phyloP scores from a whole-genome alignment of 768 basidiomycete genomes.

The Hygrocybe punicea region DNA sequence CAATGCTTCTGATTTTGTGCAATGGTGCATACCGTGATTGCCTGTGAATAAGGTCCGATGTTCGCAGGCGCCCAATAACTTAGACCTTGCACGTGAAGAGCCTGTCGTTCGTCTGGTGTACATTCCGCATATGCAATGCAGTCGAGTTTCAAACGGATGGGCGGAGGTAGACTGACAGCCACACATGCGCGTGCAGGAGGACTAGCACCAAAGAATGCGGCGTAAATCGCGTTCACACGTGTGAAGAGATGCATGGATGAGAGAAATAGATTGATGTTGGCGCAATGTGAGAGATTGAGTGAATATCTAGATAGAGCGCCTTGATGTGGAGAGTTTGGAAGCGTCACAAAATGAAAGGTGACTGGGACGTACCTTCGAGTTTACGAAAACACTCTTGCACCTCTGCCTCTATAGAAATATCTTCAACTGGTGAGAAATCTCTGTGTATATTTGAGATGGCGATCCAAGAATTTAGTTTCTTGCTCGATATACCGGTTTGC shows the following conservation, averaged over 20 bases:
- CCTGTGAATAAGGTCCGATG: slow-evolving; percentile 97
- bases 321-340: slow-evolving; percentile 26
- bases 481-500: slow-evolving; percentile 7
- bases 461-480: slow-evolving; percentile 58
- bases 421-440: slow-evolving; percentile 5
- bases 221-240: slow-evolving; percentile 73
- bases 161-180: slow-evolving; percentile 63
- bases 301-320: slow-evolving; percentile 49
- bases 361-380: slow-evolving; percentile 51
- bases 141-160: slow-evolving; percentile 64
- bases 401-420: slow-evolving; percentile 63
- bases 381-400: slow-evolving; percentile 62
- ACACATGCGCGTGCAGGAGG: slow-evolving; percentile 97
- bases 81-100: slow-evolving; percentile 89
- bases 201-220: slow-evolving; percentile 79
- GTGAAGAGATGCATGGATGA: slow-evolving; percentile 80
- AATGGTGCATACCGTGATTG: slow-evolving; percentile 60
- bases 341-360: not conserved
- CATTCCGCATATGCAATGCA: slow-evolving; percentile 66
- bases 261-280: slow-evolving; percentile 80
- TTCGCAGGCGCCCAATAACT: slow-evolving; percentile 99
- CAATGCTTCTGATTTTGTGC: not conserved
- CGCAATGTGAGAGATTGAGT: slow-evolving; percentile 55
- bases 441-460: slow-evolving; percentile 57
- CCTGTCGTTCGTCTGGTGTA: slow-evolving; percentile 48